These are phyloP conservation scores for Helicocarpus griseus DNA, from an alignment of 2,329 filamentous ascomycete genomes.

Conservation along the genomic window DNA sequence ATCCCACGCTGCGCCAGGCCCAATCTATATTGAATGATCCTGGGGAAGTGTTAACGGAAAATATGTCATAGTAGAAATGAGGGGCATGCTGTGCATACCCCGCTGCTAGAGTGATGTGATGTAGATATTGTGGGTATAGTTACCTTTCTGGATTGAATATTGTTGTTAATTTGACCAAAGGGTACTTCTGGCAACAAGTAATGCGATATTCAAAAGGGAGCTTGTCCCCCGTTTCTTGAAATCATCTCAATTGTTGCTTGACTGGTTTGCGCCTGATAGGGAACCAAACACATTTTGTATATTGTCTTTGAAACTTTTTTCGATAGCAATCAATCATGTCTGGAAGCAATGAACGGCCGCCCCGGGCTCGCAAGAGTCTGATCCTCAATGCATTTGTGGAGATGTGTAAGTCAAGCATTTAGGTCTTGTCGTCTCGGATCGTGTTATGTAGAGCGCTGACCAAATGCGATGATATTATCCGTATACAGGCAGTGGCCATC, in stretches of 20 bases:
- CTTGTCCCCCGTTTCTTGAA: too few species aligned
- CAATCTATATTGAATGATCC: too few species aligned
- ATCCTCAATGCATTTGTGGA: slow-evolving; percentile 45
- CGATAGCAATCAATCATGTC: not conserved
- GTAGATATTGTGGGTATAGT: too few species aligned
- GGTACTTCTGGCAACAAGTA: too few species aligned
- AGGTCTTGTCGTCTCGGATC: not conserved
- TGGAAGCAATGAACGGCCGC: not conserved
- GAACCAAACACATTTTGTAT: not conserved
- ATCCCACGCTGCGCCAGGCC: not conserved
- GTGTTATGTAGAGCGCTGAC: not conserved
- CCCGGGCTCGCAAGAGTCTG: slow-evolving; percentile 28
- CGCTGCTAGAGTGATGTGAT: too few species aligned
- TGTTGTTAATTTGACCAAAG: too few species aligned
- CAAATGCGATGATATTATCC: not conserved
- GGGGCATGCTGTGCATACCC: too few species aligned
- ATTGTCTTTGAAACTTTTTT: not conserved
- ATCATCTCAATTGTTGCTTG: too few species aligned
- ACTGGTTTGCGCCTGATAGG: too few species aligned
- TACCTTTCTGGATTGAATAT: too few species aligned
- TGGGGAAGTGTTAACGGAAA: too few species aligned
- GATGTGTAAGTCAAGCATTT: slow-evolving; percentile 36
- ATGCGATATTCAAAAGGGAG: too few species aligned
- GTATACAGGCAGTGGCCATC: slow-evolving; percentile 37
- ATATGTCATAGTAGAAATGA: not conserved